These are phyloP conservation scores for Alloteropsis angusta DNA, from an alignment of 202 grass and related monocot genomes.

Conservation along the genomic window DNA sequence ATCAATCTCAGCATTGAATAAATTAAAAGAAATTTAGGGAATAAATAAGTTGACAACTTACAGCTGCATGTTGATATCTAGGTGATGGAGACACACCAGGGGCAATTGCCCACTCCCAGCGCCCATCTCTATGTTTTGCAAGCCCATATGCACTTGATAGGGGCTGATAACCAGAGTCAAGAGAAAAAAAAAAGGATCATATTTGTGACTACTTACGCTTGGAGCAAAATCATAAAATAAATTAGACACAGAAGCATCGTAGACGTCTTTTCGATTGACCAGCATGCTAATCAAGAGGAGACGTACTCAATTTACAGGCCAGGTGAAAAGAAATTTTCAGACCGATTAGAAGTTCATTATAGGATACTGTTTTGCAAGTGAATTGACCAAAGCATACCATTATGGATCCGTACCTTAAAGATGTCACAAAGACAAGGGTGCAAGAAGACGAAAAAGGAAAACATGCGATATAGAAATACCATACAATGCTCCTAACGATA, in stretches of 20 bases:
- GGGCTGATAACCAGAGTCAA: constrained; percentile 44
- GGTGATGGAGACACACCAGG: constrained; percentile 93
- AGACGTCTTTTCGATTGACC: not conserved
- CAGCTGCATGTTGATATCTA: constrained; percentile 97
- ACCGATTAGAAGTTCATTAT: not conserved
- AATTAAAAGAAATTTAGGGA: constrained; percentile 1
- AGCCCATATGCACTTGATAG: constrained; percentile 91
- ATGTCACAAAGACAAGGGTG: constrained; percentile 9
- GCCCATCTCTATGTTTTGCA: constrained; percentile 97
- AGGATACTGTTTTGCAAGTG: not conserved
- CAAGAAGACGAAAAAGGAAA: not conserved
- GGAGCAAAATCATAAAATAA: not conserved
- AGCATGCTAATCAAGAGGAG: not conserved
- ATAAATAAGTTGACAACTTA: constrained; percentile 39
- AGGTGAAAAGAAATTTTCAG: not conserved
- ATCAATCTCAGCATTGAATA: constrained; percentile 6
- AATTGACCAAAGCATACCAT: not conserved
- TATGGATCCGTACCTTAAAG: not conserved
- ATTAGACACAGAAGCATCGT: constrained; percentile 7
- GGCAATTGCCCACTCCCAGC: constrained; percentile 99
- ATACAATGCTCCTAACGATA: not conserved
- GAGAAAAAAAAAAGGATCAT: not conserved
- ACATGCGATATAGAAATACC: not conserved
- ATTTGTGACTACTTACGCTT: not conserved
- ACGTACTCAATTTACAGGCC: not conserved